These are phyloP conservation scores for Populus hybrid DNA, from an alignment of 441 rosid species.

Conservation along the genomic window DNA sequence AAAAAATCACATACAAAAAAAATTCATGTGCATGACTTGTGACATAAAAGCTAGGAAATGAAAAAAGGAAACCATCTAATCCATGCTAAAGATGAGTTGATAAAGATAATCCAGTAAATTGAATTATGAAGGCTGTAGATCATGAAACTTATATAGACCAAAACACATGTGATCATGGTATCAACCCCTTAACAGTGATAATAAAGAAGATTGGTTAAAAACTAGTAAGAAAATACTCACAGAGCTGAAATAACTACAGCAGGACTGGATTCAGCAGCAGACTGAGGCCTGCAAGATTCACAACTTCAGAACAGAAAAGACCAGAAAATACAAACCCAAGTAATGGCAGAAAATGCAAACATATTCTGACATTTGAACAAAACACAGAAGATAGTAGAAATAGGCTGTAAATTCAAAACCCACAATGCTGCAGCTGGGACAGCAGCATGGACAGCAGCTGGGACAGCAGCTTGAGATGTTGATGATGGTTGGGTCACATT, in stretches of 20 bases:
- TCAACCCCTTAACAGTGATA: background rate
- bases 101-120: background rate
- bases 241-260: constrained; percentile 21
- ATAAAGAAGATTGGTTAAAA: background rate
- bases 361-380: background rate
- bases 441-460: too few species aligned
- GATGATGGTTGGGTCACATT: constrained; percentile 1
- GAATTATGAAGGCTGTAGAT: background rate
- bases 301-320: constrained; percentile 8
- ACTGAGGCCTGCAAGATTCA: constrained; percentile 34
- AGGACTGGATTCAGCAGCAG: constrained; percentile 37
- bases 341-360: background rate
- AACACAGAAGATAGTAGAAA: background rate
- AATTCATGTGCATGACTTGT: too few species aligned
- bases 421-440: constrained; percentile 36
- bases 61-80: too few species aligned
- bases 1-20: background rate
- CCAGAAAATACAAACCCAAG: background rate
- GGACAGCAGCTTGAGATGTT: constrained; percentile 11
- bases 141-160: background rate
- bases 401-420: constrained; percentile 18
- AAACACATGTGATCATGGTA: background rate
- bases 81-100: background rate
- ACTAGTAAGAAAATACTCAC: constrained; percentile 37
- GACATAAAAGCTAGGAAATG: too few species aligned